phyloP scores from a whole-genome alignment of 2,329 filamentous ascomycete species.

The Tolypocladium inflatum region DNA sequence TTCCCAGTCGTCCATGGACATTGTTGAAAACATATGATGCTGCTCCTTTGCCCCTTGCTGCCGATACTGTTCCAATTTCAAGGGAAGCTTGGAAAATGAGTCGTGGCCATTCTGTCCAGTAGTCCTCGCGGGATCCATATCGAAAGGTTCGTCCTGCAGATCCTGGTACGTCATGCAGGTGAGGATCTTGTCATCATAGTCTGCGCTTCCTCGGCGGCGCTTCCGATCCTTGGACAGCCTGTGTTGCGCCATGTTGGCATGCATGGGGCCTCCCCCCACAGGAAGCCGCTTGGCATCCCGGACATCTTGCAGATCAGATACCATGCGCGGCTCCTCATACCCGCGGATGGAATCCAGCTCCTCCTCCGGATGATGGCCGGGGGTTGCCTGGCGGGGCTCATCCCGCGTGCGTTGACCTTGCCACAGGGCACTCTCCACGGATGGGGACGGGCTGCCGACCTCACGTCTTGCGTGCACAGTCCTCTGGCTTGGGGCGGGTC shows the following conservation, averaged over 20 bases:
- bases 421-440: slow-evolving; percentile 11
- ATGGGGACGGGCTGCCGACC: slow-evolving; percentile 13
- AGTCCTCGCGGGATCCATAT: slow-evolving; percentile 44
- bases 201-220: slow-evolving; percentile 34
- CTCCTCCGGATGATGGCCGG: slow-evolving; percentile 13
- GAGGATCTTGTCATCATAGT: slow-evolving; percentile 50
- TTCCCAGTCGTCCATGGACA: slow-evolving; percentile 50
- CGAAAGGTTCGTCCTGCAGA: slow-evolving; percentile 43
- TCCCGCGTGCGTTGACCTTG: slow-evolving; percentile 8
- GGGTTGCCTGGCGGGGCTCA: slow-evolving; percentile 7
- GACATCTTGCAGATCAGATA: slow-evolving; percentile 13
- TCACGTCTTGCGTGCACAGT: not conserved
- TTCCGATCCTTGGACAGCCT: slow-evolving; percentile 20
- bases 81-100: slow-evolving; percentile 30
- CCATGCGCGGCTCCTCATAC: slow-evolving; percentile 12
- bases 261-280: slow-evolving; percentile 13
- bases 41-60: slow-evolving; percentile 35
- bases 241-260: slow-evolving; percentile 7
- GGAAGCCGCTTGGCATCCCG: slow-evolving; percentile 9
- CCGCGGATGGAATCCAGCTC: slow-evolving; percentile 11
- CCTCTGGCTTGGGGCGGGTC: not conserved
- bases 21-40: slow-evolving; percentile 39
- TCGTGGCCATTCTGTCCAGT: slow-evolving; percentile 24
- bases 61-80: slow-evolving; percentile 41
- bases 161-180: slow-evolving; percentile 42